A percentile compares a stretch with the other conserved stretches of the same genome.
Conservation (phyloP, 2,329 filamentous ascomycete genomes). For the Fusarium pseudoanthophilum region DNA sequence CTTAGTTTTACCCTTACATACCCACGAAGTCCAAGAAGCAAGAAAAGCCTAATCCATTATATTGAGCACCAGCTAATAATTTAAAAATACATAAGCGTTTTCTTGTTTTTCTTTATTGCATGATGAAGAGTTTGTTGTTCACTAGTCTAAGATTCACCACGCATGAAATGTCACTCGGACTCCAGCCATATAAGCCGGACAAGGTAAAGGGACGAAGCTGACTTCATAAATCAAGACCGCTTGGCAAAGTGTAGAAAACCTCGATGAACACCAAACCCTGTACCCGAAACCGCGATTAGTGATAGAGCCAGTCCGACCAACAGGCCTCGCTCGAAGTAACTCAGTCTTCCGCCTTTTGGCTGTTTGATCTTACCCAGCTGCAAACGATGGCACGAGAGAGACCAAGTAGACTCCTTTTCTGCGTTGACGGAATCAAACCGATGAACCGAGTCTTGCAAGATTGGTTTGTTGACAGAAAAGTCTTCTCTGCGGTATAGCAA, state of each 20-base stretch:
- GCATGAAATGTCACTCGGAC: too few species aligned
- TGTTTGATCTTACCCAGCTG: not conserved
- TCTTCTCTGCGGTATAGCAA: not conserved
- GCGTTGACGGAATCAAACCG: rapidly evolving
- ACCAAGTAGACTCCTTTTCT: not conserved
- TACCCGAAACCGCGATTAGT: not conserved
- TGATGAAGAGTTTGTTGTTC: too few species aligned
- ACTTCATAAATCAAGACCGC: not conserved
- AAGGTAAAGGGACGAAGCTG: too few species aligned
- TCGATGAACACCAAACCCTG: not conserved
- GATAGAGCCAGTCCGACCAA: not conserved
- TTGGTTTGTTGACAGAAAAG: not conserved
- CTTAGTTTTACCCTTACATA: not conserved
- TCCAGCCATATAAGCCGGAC: too few species aligned
- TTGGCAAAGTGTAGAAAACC: not conserved
- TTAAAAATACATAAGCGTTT: too few species aligned
- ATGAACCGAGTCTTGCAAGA: not conserved
- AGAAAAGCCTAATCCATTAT: not conserved
- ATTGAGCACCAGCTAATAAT: too few species aligned
- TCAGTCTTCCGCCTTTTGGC: not conserved
- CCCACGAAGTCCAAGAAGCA: not conserved
- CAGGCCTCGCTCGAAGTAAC: not conserved
- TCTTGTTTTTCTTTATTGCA: too few species aligned
- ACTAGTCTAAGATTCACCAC: too few species aligned
- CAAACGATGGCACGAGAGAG: not conserved